Evolutionary conservation across 2,329 filamentous ascomycete genomes (phyloP).

Genomic region (Phaeosphaeria sp.): DNA sequence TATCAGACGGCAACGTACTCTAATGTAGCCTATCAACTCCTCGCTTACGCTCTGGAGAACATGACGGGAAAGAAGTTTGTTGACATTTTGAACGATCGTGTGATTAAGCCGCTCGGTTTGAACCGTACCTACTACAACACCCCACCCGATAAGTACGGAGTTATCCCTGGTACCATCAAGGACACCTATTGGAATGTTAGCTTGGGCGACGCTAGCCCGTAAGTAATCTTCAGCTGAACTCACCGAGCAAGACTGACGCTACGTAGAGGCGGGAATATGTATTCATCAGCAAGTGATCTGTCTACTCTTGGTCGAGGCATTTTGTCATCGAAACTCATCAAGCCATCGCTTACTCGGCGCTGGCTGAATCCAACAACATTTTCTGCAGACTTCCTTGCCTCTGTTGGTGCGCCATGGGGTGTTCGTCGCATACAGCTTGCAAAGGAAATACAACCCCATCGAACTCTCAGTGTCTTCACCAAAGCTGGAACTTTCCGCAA

Average conservation of each 20-base stretch:
- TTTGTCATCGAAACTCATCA: slow-evolving; percentile 46
- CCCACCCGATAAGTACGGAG: slow-evolving; percentile 27
- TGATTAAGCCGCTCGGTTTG: slow-evolving; percentile 51
- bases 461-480: slow-evolving; percentile 47
- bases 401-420: slow-evolving; percentile 49
- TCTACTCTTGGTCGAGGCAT: slow-evolving; percentile 48
- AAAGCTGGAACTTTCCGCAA: slow-evolving; percentile 53
- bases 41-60: slow-evolving; percentile 49
- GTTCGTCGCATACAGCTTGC: slow-evolving; percentile 40
- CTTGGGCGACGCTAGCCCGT: slow-evolving; percentile 29
- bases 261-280: slow-evolving; percentile 38
- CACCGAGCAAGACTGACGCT: not conserved
- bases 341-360: slow-evolving; percentile 42
- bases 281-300: slow-evolving; percentile 46
- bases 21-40: slow-evolving; percentile 45
- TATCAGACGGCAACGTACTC: slow-evolving; percentile 46
- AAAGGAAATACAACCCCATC: slow-evolving; percentile 9
- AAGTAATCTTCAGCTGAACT: slow-evolving; percentile 4
- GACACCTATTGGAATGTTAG: slow-evolving; percentile 29
- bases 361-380: slow-evolving; percentile 53
- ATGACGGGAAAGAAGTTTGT: slow-evolving; percentile 49
- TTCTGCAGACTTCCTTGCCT: slow-evolving; percentile 38
- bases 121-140: slow-evolving; percentile 45
- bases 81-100: slow-evolving; percentile 41
- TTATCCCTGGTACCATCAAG: slow-evolving; percentile 46